Conservation (phyloP, 2,329 filamentous ascomycete genomes). For the Sporothrix pallida region DNA sequence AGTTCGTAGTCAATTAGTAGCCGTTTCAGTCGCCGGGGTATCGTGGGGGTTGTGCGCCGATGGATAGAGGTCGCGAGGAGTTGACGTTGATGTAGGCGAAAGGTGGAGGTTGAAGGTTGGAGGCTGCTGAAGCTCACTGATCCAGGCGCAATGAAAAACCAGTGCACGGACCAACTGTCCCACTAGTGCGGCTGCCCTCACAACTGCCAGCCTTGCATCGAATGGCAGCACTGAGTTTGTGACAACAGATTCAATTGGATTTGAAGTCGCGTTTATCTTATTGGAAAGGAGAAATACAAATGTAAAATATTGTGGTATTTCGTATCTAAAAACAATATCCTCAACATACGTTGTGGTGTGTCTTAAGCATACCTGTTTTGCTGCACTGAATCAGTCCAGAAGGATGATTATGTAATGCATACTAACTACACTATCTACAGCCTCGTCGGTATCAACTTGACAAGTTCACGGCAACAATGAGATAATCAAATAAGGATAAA, state of each 20-base stretch:
- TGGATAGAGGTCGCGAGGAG: neutral
- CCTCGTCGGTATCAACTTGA: neutral
- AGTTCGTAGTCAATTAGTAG: neutral
- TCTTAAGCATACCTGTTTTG: no score
- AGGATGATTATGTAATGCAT: no score
- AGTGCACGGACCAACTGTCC: constrained; percentile 15
- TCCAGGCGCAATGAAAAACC: neutral
- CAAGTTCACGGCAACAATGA: neutral
- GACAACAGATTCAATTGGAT: neutral
- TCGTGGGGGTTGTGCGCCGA: neutral
- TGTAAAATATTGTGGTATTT: no score
- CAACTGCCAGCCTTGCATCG: constrained; percentile 1
- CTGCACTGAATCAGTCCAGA: no score
- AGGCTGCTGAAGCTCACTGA: neutral
- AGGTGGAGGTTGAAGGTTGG: neutral
- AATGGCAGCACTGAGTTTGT: neutral
- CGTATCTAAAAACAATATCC: no score
- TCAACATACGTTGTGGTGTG: no score
- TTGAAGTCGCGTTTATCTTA: no score
- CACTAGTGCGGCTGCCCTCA: neutral
- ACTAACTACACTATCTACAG: neutral
- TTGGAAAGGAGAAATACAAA: no score
- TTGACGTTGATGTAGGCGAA: neutral
- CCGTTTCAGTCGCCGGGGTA: neutral
- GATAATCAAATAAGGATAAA: neutral